These are phyloP conservation scores for Cucumis cinereus DNA, from an alignment of 306 rosid genomes.

Conservation along the genomic window DNA sequence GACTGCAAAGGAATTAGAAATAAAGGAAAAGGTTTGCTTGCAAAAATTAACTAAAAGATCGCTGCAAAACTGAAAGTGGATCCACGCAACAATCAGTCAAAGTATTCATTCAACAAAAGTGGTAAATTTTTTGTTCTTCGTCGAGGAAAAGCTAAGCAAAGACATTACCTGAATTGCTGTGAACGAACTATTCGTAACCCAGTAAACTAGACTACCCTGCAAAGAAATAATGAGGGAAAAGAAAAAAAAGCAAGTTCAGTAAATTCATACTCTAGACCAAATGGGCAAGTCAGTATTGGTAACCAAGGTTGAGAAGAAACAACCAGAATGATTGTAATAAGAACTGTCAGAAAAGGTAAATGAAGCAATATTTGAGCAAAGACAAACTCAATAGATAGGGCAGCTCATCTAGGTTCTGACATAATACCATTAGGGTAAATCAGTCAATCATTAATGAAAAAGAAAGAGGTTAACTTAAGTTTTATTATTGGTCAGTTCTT, in stretches of 20 bases:
- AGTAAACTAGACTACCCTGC: constrained; percentile 91
- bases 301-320: background rate
- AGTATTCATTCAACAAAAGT: background rate
- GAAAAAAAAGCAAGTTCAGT: background rate
- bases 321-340: background rate
- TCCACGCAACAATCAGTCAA: background rate
- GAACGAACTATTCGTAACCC: constrained; percentile 71
- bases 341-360: background rate
- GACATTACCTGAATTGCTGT: constrained; percentile 50
- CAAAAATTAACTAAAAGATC: background rate
- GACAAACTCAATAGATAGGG: background rate
- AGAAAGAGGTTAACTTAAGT: background rate
- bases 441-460: background rate
- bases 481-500: background rate
- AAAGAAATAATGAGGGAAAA: constrained; percentile 14
- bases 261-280: constrained; percentile 1
- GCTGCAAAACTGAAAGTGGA: background rate
- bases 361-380: background rate
- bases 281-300: background rate
- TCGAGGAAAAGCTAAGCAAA: background rate
- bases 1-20: background rate
- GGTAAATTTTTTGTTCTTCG: background rate
- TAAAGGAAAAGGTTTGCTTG: background rate
- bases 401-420: background rate
- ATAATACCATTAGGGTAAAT: background rate